phyloP scores from a whole-genome alignment of 2,329 filamentous ascomycete genomes.

The Botrytis hyacinthi region DNA sequence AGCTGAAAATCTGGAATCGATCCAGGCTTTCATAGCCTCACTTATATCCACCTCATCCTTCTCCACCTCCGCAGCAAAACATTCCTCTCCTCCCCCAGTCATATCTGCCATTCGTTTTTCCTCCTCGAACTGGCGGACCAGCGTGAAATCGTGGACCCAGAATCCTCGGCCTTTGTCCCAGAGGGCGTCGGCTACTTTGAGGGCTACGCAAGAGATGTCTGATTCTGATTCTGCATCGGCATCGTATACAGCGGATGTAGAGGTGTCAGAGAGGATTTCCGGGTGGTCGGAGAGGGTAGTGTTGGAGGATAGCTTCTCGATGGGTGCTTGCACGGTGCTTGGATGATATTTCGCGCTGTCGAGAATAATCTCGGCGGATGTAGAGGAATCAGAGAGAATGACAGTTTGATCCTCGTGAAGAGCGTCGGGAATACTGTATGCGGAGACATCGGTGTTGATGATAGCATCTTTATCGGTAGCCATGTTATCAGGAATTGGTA shows the following conservation, averaged over 20 bases:
- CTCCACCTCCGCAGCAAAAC: not conserved
- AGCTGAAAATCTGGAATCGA: not conserved
- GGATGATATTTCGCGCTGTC: too few relatives aligned
- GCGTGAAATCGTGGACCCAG: not conserved
- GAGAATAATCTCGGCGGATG: too few relatives aligned
- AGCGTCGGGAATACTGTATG: accelerated
- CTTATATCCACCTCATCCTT: accelerated
- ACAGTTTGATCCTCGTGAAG: not conserved
- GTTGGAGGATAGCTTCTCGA: too few relatives aligned
- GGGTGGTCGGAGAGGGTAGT: too few relatives aligned
- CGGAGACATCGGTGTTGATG: not conserved
- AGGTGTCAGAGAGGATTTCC: too few relatives aligned
- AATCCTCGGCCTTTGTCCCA: not conserved
- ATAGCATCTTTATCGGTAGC: not conserved
- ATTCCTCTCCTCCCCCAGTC: not conserved
- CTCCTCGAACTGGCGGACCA: not conserved
- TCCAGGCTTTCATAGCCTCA: not conserved
- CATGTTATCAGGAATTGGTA: not conserved
- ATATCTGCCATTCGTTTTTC: not conserved
- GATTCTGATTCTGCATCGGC: too few relatives aligned
- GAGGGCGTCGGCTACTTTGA: too few relatives aligned
- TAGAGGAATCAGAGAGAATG: not conserved
- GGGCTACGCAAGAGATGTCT: too few relatives aligned
- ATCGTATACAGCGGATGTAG: too few relatives aligned
- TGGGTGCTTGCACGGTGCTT: too few relatives aligned